Percentiles rank a stretch among this genome's conserved stretches.
Evolutionary conservation across 441 rosid genomes (phyloP).

Genomic region (Mallotus repandus): DNA sequence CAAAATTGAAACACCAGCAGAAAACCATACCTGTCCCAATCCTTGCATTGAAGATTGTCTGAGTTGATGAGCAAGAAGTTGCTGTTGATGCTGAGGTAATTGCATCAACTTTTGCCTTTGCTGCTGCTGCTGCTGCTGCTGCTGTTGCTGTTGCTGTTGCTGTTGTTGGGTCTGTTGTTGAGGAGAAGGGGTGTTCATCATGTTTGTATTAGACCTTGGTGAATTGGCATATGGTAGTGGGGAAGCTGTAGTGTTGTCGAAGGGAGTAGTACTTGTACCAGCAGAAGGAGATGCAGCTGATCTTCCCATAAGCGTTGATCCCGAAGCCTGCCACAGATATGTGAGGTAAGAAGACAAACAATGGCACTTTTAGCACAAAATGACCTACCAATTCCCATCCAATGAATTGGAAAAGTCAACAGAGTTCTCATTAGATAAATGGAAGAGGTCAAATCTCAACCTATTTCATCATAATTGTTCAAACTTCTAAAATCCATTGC

Average conservation of each 20-base stretch:
- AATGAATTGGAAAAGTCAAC: not conserved
- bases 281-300: constrained; percentile 88
- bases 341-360: constrained; percentile 18
- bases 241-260: constrained; percentile 75
- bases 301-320: constrained; percentile 72
- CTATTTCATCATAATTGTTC: not conserved
- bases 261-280: constrained; percentile 55
- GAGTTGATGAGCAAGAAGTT: constrained; percentile 75
- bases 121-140: constrained; percentile 43
- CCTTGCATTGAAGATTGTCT: constrained; percentile 83
- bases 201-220: constrained; percentile 74
- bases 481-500: not conserved
- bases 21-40: constrained; percentile 64
- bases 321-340: constrained; percentile 51
- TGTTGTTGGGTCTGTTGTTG: constrained; percentile 77
- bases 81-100: constrained; percentile 80
- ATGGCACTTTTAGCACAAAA: not conserved
- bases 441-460: not conserved
- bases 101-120: constrained; percentile 78
- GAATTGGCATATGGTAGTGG: constrained; percentile 91
- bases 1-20: constrained; percentile 7
- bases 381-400: constrained; percentile 15
- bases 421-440: not conserved
- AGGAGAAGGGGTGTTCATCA: constrained; percentile 89
- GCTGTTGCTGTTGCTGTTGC: constrained; percentile 66